Conservation (phyloP, 2,329 filamentous ascomycete genomes). For the Botrytis sinoallii region DNA sequence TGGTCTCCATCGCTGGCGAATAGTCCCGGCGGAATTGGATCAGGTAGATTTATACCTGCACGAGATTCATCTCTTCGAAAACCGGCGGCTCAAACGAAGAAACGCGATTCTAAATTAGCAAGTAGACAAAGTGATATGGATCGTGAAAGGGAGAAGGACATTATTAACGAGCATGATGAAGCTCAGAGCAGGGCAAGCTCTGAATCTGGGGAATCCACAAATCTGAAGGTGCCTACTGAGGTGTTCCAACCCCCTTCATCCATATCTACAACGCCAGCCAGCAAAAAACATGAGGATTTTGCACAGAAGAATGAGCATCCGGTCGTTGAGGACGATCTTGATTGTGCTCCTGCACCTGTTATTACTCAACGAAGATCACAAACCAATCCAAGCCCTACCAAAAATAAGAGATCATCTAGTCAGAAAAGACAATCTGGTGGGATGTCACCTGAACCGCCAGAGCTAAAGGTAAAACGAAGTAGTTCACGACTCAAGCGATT, state of each 20-base stretch:
- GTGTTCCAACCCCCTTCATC: conserved; percentile 36
- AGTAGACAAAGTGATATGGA: conserved; percentile 45
- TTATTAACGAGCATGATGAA: conserved; percentile 25
- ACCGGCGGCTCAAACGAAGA: conserved; percentile 49
- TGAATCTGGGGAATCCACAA: conserved; percentile 34
- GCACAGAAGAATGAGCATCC: conserved; percentile 23
- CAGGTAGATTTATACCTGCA: conserved; percentile 54
- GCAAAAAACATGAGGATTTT: conserved; percentile 29
- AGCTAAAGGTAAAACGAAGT: conserved; percentile 50
- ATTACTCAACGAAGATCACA: conserved; percentile 58
- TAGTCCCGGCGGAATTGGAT: conserved; percentile 36
- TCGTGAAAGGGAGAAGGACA: conserved; percentile 38
- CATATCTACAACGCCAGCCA: conserved; percentile 26
- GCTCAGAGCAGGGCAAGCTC: conserved; percentile 27
- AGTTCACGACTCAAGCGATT: conserved; percentile 58
- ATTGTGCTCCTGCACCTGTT: conserved; percentile 68
- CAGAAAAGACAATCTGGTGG: conserved; percentile 46
- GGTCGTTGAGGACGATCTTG: conserved; percentile 43
- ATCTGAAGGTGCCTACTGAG: conserved; percentile 34
- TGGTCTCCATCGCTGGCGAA: conserved; percentile 15
- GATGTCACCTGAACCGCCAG: conserved; percentile 48
- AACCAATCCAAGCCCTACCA: conserved; percentile 41
- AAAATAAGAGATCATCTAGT: conserved; percentile 28
- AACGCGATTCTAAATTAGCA: conserved; percentile 51
- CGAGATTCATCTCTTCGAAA: conserved; percentile 67